Conservation (phyloP, 805 yeast species). For the Monosporozyma aquatica region DNA sequence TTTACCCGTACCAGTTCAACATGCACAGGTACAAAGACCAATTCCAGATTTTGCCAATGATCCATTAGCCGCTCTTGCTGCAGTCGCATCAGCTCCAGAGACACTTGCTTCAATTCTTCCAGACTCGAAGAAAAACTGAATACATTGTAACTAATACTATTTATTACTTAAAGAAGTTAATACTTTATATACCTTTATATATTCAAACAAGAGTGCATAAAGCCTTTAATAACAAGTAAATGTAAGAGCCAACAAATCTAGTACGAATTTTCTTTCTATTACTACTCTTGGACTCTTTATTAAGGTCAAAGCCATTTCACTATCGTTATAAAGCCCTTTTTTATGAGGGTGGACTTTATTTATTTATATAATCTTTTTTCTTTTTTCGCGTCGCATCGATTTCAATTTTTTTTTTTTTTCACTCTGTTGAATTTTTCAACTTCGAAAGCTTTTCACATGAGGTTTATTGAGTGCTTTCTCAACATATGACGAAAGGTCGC, state of each 20-base stretch:
- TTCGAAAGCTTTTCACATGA: constrained; percentile 2
- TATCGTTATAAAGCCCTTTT: no score
- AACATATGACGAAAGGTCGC: neutral
- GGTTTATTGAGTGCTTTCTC: neutral
- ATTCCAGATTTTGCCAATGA: constrained; percentile 26
- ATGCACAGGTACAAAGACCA: neutral
- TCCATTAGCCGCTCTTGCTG: constrained; percentile 32
- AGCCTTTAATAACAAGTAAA: no score
- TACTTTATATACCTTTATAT: neutral
- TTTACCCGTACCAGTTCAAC: neutral
- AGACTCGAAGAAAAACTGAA: neutral
- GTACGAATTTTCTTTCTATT: no score
- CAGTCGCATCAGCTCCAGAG: constrained; percentile 31
- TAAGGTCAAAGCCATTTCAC: no score
- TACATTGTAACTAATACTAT: neutral
- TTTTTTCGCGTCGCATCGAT: neutral
- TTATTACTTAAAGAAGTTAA: neutral
- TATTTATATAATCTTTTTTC: neutral
- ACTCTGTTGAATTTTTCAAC: neutral
- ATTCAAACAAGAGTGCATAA: no score
- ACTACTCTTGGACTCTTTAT: no score
- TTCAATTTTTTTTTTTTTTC: constrained; percentile 1
- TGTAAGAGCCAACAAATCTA: no score
- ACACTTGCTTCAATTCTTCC: constrained; percentile 13
- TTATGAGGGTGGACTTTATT: no score